Percentiles rank a stretch among this genome's conserved stretches.
Conservation (phyloP, 345 rosid species). For the Odontarrhena argentea region DNA sequence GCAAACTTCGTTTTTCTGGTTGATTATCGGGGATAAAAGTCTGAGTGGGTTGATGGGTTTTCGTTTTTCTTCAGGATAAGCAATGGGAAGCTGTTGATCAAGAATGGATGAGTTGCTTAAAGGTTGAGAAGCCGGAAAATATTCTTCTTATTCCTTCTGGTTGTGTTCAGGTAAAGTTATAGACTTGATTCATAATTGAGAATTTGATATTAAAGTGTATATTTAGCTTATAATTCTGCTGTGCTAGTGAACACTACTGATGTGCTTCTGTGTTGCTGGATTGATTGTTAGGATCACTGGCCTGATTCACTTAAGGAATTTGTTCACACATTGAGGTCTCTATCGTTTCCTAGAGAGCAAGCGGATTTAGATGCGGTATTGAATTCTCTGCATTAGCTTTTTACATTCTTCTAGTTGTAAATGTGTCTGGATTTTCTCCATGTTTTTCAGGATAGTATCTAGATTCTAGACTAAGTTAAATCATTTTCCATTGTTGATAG, state of each 20-base stretch:
- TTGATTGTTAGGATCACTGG: conserved; percentile 69
- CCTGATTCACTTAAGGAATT: conserved; percentile 79
- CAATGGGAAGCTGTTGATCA: conserved; percentile 78
- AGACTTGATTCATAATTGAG: neutral
- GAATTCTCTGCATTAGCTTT: neutral
- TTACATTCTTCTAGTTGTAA: neutral
- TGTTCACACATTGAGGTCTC: conserved; percentile 58
- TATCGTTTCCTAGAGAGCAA: conserved; percentile 69
- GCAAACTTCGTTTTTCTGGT: neutral
- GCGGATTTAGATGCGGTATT: conserved; percentile 57
- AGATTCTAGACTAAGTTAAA: neutral
- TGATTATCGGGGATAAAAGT: conserved; percentile 1
- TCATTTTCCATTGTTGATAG: conserved; percentile 45
- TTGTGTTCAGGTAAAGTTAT: conserved; percentile 52
- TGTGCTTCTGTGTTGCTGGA: conserved; percentile 2
- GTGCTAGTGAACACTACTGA: neutral
- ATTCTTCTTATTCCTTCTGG: conserved; percentile 82
- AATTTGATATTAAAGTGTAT: neutral
- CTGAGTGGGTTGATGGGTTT: neutral
- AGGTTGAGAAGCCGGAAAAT: conserved; percentile 56
- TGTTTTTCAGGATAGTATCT: neutral
- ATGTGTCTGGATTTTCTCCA: neutral
- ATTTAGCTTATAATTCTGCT: too few relatives aligned
- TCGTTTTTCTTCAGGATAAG: conserved; percentile 46
- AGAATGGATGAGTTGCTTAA: conserved; percentile 78